Base-by-base conservation (phyloP, 768 basidiomycete species). In the Mycena capillaripes region DNA sequence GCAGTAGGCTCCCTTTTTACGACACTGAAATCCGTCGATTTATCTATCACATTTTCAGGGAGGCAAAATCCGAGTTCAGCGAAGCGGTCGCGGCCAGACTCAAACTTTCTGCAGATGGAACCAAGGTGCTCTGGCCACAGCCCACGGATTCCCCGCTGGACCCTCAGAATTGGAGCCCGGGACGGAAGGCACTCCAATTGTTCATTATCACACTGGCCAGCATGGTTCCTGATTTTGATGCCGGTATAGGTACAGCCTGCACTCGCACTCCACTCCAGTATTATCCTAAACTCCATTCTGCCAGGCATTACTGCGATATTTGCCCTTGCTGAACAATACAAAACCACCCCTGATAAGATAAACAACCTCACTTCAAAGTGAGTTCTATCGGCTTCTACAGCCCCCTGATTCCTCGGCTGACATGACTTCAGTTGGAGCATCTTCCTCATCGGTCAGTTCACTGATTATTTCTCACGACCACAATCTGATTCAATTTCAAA, bases 201-300 rank as follows among this genome's bases (percentile, higher is more conserved):
- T 69, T 87, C 50, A 86, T 90, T 58, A 78, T 89, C 71, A 90
- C 88, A 0, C 77, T 90, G 29, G 66, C 59, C 25, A 50, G 71
- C 52, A 86, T 90, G 56, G 86, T 90, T 10, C 90, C 90, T 0
- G 90, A 91, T 65, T 91, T 91, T 69, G 85, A 87, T 70, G 90
- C 44, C 4, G 89, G 86, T 0, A 87, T 89, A 48, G 90, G 82
- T 82, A 19, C 40, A 70, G 25, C 27, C 25, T 29, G 27, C 16
- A 53, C 19, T 53, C n/a, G 52, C 46, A 25, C 1, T 21, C 17
- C 30, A 32, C 53, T 32, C 30, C 14, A 14, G 7, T 11, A 2
- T 21, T 29, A 19, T 58, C 25, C 64, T 36, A 17, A 59, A 48
- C 50, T 34, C 21, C 44, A 42, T 16, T 61, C 17, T 19, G n/a